Evolutionary conservation across 225 moss, liverwort and hornwort species (phyloP).

Genomic region (Neckera pumila): DNA sequence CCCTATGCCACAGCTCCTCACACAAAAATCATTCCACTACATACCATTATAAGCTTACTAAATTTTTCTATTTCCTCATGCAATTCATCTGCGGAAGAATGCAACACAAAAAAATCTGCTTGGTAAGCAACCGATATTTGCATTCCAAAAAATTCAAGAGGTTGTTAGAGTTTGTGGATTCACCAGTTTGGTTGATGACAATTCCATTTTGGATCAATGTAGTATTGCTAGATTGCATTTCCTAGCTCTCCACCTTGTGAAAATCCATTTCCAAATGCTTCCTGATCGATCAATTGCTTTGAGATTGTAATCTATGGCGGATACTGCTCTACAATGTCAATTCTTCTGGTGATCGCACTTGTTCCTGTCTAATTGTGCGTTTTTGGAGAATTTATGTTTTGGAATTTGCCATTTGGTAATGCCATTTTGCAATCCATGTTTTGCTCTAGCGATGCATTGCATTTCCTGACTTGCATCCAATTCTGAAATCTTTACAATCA

Average conservation of each 20-base stretch:
- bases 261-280: background rate
- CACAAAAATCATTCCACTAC: background rate
- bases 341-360: background rate
- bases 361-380: background rate
- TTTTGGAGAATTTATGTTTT: background rate
- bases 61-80: background rate
- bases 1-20: background rate
- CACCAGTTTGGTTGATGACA: background rate
- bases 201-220: background rate
- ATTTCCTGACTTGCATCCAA: background rate
- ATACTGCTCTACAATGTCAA: too few species aligned
- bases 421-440: background rate
- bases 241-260: background rate
- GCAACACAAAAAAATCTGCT: background rate
- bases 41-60: background rate
- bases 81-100: background rate
- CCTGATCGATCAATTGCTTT: background rate
- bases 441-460: background rate
- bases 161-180: background rate
- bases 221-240: background rate
- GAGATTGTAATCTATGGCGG: background rate
- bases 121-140: background rate
- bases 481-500: background rate
- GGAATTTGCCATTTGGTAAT: background rate
- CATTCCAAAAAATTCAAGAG: background rate